Evolutionary conservation across 768 basidiomycete species (phyloP).

Genomic region (Russula brevipes): DNA sequence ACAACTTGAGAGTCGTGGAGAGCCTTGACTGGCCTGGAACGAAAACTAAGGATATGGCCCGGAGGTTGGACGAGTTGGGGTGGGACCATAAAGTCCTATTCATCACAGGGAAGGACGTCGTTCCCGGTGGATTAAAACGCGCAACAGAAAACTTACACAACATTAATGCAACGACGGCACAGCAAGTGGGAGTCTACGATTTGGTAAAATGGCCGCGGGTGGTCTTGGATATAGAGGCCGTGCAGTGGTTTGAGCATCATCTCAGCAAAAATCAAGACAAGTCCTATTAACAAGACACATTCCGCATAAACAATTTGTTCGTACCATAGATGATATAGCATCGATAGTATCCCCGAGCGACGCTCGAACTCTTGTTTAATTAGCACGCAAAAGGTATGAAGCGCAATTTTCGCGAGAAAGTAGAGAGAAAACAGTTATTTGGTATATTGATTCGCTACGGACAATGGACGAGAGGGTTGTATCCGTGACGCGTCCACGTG

Average conservation of each 20-base stretch:
- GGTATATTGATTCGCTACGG: no score
- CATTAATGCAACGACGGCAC: slow-evolving; percentile 56
- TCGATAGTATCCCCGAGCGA: background rate
- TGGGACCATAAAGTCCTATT: slow-evolving; percentile 68
- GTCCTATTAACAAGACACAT: background rate
- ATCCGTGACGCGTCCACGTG: slow-evolving; percentile 25
- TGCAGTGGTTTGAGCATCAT: slow-evolving; percentile 68
- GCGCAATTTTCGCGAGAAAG: no score
- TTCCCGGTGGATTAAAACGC: slow-evolving; percentile 52
- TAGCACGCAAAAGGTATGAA: no score
- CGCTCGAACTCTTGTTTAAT: no score
- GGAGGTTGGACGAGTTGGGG: slow-evolving; percentile 57
- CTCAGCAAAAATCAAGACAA: slow-evolving; percentile 40
- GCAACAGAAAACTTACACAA: slow-evolving; percentile 68
- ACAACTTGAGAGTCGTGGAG: slow-evolving; percentile 68
- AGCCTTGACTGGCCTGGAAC: slow-evolving; percentile 63
- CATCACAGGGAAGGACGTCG: slow-evolving; percentile 55
- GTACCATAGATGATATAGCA: background rate
- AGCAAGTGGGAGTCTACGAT: slow-evolving; percentile 75
- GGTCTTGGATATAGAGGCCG: slow-evolving; percentile 74
- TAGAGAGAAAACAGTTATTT: no score
- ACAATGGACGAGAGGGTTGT: background rate
- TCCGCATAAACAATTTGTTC: background rate
- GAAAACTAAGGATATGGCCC: slow-evolving; percentile 64
- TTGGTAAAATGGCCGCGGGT: slow-evolving; percentile 77